A percentile compares a stretch with the other conserved stretches of the same genome.
These are phyloP conservation scores for Ichthyophthirius multifiliis DNA, from an alignment of 169 alveolate species.

Conservation along the genomic window DNA sequence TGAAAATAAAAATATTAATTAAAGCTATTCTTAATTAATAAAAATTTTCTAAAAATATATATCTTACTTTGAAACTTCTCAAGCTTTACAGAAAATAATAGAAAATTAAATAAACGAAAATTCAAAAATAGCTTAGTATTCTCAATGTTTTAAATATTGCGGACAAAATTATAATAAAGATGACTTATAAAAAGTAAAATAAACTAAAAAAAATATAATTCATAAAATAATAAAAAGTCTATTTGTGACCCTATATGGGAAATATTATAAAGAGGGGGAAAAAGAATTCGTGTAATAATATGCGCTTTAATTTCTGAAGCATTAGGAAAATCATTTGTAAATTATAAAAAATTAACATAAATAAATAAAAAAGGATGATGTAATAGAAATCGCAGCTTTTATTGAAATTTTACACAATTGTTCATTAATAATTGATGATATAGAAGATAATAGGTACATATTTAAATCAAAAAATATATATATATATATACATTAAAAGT, in stretches of 20 bases:
- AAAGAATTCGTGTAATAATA: slow-evolving; percentile 60
- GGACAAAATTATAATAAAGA: not conserved
- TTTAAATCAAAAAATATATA: no score
- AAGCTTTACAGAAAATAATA: not conserved
- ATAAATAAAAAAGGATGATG: slow-evolving; percentile 8
- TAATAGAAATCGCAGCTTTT: slow-evolving; percentile 43
- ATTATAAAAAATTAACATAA: slow-evolving; percentile 1
- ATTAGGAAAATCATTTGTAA: not conserved
- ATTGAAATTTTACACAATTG: slow-evolving; percentile 64
- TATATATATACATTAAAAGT: not conserved
- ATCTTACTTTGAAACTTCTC: not conserved
- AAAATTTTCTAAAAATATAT: no score
- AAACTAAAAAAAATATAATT: not conserved
- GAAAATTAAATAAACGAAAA: not conserved
- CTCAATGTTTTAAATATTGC: not conserved
- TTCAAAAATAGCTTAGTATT: not conserved
- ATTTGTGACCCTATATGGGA: slow-evolving; percentile 47
- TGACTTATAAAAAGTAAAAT: not conserved
- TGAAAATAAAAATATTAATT: no score
- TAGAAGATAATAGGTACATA: slow-evolving; percentile 47
- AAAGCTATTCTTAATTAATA: no score
- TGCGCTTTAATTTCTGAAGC: slow-evolving; percentile 52
- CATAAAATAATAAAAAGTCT: not conserved
- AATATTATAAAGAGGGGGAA: slow-evolving; percentile 60
- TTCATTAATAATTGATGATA: slow-evolving; percentile 60